These are phyloP conservation scores for Flaveria trinervia DNA, from an alignment of 129 eudicot species.

Conservation along the genomic window DNA sequence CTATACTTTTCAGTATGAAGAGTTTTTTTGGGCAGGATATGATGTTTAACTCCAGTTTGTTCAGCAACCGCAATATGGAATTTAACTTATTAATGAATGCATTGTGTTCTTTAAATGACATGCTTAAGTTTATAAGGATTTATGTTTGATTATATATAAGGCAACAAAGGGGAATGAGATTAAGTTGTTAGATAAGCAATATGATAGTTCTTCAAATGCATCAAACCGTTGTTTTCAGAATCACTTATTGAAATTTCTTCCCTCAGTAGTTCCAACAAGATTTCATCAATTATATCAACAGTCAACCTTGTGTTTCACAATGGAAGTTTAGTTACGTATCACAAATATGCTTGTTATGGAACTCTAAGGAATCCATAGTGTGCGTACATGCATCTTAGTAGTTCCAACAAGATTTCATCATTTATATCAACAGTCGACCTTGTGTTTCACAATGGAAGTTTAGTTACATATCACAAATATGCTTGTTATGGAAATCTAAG, in stretches of 20 bases:
- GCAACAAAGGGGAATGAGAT: neutral
- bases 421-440: conserved; percentile 17
- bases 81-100: neutral
- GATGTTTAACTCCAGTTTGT: conserved; percentile 9
- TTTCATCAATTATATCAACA: conserved; percentile 18
- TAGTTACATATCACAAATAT: neutral
- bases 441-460: conserved; percentile 9
- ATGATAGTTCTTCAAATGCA: conserved; percentile 5
- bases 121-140: neutral
- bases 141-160: neutral
- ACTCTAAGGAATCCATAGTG: neutral
- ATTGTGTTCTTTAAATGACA: neutral
- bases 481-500: conserved; percentile 2
- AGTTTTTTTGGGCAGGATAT: conserved; percentile 1
- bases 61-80: neutral
- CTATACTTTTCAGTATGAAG: neutral
- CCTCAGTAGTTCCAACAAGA: neutral
- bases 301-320: conserved; percentile 13
- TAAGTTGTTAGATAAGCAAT: conserved; percentile 20
- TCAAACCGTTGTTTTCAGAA: neutral
- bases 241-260: conserved; percentile 4
- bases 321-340: conserved; percentile 1
- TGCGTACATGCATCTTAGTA: conserved; percentile 7
- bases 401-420: conserved; percentile 6
- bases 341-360: neutral